These are phyloP conservation scores for Stephanodiscus minutulus DNA, from an alignment of 108 stramenopile species.

Conservation along the genomic window DNA sequence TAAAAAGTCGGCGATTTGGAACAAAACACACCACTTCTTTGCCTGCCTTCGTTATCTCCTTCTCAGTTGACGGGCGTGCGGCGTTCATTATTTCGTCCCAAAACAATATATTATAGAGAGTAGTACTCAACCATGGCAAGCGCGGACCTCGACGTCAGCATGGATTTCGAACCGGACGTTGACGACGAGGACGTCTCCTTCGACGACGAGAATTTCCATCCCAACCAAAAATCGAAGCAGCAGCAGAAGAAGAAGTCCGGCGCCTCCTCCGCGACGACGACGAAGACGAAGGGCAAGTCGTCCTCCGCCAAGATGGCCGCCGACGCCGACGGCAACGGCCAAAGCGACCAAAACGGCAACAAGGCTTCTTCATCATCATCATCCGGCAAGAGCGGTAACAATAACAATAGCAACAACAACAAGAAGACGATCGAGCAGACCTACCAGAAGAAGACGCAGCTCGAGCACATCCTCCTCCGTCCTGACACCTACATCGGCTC, in stretches of 20 bases:
- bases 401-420: too few species aligned
- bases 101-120: too few species aligned
- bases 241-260: constrained; percentile 23
- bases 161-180: constrained; percentile 42
- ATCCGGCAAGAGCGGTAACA: too few species aligned
- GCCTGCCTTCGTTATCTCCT: too few species aligned
- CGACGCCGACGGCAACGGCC: not conserved
- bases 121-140: constrained; percentile 7
- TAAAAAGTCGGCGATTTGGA: too few species aligned
- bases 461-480: constrained; percentile 97
- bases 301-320: constrained; percentile 7
- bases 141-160: constrained; percentile 18
- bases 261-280: not conserved
- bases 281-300: constrained; percentile 16
- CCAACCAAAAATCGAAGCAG: constrained; percentile 51
- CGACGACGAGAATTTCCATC: constrained; percentile 53
- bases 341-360: not conserved
- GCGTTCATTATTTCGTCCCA: too few species aligned
- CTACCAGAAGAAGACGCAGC: constrained; percentile 98
- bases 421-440: constrained; percentile 87
- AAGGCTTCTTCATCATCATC: too few species aligned
- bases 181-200: constrained; percentile 39
- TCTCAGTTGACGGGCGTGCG: too few species aligned
- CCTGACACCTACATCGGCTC: constrained; percentile 97
- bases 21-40: too few species aligned